Percentiles rank a stretch among this genome's conserved stretches.
phyloP scores from a whole-genome alignment of 805 yeast genomes.

The Kazachstania africana region DNA sequence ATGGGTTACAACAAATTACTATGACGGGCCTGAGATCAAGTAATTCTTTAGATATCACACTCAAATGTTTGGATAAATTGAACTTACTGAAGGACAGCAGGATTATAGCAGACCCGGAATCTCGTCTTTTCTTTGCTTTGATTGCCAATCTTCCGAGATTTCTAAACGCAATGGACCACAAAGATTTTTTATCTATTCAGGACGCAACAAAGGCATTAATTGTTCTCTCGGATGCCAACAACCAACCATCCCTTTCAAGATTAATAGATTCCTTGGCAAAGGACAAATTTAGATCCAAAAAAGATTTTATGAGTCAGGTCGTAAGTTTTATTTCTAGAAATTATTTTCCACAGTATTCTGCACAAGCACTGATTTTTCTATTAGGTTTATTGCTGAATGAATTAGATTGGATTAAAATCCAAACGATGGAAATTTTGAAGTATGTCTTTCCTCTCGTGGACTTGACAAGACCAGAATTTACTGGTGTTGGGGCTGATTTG shows the following conservation, averaged over 20 bases:
- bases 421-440: constrained; percentile 66
- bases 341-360: constrained; percentile 66
- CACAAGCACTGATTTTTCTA: constrained; percentile 62
- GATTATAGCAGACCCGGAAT: constrained; percentile 60
- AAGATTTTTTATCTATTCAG: constrained; percentile 38
- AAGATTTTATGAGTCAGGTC: constrained; percentile 77
- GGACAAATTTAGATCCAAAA: constrained; percentile 75
- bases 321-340: constrained; percentile 53
- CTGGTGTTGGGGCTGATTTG: constrained; percentile 88
- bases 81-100: constrained; percentile 58
- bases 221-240: constrained; percentile 45
- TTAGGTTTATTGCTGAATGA: constrained; percentile 72
- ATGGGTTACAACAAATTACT: constrained; percentile 71
- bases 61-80: constrained; percentile 61
- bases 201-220: constrained; percentile 47
- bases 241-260: constrained; percentile 50
- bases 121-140: constrained; percentile 59
- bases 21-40: constrained; percentile 78
- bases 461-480: constrained; percentile 62
- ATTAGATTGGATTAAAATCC: constrained; percentile 66
- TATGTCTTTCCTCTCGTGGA: constrained; percentile 69
- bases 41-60: constrained; percentile 65
- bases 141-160: constrained; percentile 76
- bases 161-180: constrained; percentile 62
- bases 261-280: constrained; percentile 68